Evolutionary conservation across 805 yeast genomes (phyloP).

Genomic region (Lipomyces kockii): DNA sequence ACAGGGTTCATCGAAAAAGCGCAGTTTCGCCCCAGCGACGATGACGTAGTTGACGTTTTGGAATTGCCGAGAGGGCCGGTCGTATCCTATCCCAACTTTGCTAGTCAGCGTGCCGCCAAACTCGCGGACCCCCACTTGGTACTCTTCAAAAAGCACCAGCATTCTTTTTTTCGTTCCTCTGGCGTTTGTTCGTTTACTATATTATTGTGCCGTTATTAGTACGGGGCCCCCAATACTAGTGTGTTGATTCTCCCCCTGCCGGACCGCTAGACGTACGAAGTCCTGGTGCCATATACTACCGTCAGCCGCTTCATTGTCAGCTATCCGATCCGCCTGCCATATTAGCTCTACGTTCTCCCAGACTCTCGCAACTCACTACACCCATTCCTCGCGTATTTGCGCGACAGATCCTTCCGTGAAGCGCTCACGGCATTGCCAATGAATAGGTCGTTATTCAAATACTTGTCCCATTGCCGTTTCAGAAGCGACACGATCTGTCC

Average conservation of each 20-base stretch:
- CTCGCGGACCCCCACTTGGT: neutral
- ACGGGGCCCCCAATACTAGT: neutral
- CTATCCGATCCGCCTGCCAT: neutral
- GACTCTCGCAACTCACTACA: neutral
- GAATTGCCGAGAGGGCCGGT: neutral
- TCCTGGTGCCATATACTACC: neutral
- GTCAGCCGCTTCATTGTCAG: neutral
- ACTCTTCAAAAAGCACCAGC: neutral
- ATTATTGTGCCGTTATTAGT: neutral
- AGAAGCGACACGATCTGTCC: neutral
- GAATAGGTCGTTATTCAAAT: too few relatives aligned
- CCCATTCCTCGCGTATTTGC: neutral
- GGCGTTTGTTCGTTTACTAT: too few relatives aligned
- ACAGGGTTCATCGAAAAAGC: neutral
- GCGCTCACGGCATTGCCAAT: neutral
- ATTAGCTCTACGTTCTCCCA: neutral
- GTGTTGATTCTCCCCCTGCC: neutral
- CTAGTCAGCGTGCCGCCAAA: neutral
- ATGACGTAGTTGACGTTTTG: neutral
- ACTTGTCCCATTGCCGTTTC: too few relatives aligned
- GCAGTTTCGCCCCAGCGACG: neutral
- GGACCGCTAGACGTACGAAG: neutral
- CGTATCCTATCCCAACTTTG: too few relatives aligned
- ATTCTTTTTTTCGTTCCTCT: too few relatives aligned
- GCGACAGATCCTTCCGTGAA: neutral